Evolutionary conservation across 352 stramenopile species (phyloP), one percentile per base, ranked within the genome.

Genomic region (Globisporangium iwayamae): DNA sequence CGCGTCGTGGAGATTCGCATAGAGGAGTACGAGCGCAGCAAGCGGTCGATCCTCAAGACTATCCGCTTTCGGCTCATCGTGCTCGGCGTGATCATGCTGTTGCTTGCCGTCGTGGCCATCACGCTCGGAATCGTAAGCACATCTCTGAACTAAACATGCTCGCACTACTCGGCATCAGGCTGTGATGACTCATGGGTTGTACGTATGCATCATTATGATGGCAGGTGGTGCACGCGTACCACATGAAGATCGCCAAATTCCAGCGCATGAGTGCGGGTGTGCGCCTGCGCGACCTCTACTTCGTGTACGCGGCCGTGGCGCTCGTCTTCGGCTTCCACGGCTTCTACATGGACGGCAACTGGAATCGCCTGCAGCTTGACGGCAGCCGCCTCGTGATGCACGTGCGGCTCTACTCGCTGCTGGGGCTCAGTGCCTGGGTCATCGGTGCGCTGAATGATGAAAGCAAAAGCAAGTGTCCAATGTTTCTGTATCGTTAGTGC

Each of bases 21-120:
- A 61, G 76, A 86, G 41, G 85, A 93, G 65, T 91, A 91, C 50
- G 68, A 87, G 63, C 73, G 79, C 58, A 89, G 75, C 67, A 93
- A 93, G 65, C 74, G 72, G 13, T 81, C 74, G 9, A 88, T 91
- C 22, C 74, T 93, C 28, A 83, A 83, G 58, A 91, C 83, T 56
- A 91, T 93, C 58, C 81, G 81, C 20, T 78, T 81, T 38, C 82
- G 85, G 18, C 61, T 90, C 28, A 51, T 90, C 41, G 75, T 85
- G 39, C 66, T 90, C 5, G 78, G 76, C 43, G 70, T 86, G 43
- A 63, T 91, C 59, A 83, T 85, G 58, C 66, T 74, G 0, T 57
- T 87, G 20, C 60, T 88, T 2, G 71, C 79, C 38, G 9, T 88
- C 18, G 62, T 79, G 6, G 58, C 79, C 9, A 69, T 89, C 38